A percentile compares a stretch with the other conserved stretches of the same genome.
Conservation (phyloP, 371 early-diverging fungal genomes). For the Smittium culicis region DNA sequence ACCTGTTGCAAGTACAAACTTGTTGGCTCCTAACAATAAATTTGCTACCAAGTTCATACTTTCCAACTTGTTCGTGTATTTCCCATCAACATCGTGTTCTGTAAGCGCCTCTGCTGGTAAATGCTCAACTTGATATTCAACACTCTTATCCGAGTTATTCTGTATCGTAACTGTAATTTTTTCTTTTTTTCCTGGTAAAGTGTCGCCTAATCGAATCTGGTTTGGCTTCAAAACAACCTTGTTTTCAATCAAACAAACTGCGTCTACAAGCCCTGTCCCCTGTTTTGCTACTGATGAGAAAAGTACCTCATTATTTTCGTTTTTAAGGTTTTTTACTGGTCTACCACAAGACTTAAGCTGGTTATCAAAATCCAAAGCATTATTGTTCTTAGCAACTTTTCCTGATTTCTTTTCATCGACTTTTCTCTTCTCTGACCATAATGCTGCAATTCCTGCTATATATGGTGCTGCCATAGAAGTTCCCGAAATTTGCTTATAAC, state of each 20-base stretch:
- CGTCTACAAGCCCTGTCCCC: conserved; percentile 6
- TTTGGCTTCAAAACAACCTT: conserved; percentile 5
- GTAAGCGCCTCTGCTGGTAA: not conserved
- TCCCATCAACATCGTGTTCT: conserved; percentile 6
- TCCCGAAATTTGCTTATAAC: conserved; percentile 45
- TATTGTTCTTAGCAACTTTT: not conserved
- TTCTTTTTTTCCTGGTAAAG: not conserved
- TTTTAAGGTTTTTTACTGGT: conserved; percentile 1
- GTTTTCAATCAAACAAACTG: conserved; percentile 8
- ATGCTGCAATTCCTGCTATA: conserved; percentile 50
- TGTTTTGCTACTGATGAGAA: not conserved
- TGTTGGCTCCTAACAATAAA: not conserved
- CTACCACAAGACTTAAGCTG: not conserved
- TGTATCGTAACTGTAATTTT: not conserved
- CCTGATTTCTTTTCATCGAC: not conserved
- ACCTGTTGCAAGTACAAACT: not conserved
- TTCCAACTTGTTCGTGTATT: conserved; percentile 1
- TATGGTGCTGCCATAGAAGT: conserved; percentile 64
- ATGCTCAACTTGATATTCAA: not conserved
- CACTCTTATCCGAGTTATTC: conserved; percentile 1
- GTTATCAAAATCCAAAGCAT: not conserved
- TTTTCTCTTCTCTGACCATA: conserved; percentile 35
- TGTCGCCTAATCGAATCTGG: conserved; percentile 8
- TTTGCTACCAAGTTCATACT: not conserved
- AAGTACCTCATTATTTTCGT: not conserved